Conservation (phyloP, 2,329 filamentous ascomycete genomes). For the Colletotrichum sp. region DNA sequence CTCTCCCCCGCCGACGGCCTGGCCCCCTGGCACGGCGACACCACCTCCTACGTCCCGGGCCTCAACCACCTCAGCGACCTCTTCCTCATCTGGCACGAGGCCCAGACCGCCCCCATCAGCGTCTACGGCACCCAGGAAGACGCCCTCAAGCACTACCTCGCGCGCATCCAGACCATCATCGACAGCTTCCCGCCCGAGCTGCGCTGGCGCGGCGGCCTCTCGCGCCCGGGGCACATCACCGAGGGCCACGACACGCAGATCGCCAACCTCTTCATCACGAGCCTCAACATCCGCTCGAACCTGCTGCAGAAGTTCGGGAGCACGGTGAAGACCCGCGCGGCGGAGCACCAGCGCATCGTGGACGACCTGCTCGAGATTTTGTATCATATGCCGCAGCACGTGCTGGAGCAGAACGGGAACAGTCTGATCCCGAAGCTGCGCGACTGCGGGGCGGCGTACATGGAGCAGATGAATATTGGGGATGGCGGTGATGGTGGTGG, state of each 20-base stretch:
- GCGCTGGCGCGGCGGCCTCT: slow-evolving; percentile 39
- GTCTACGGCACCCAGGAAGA: slow-evolving; percentile 7
- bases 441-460: slow-evolving; percentile 38
- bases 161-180: slow-evolving; percentile 30
- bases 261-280: slow-evolving; percentile 41
- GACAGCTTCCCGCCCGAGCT: slow-evolving; percentile 36
- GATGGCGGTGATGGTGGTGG: not conserved
- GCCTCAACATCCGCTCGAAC: slow-evolving; percentile 39
- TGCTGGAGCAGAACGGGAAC: slow-evolving; percentile 37
- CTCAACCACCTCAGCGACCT: slow-evolving; percentile 36
- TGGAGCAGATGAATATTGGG: slow-evolving; percentile 26
- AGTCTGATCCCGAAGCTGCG: slow-evolving; percentile 40
- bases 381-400: slow-evolving; percentile 34
- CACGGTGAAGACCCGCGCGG: not conserved
- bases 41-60: slow-evolving; percentile 34
- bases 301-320: slow-evolving; percentile 35
- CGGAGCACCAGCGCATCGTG: slow-evolving; percentile 34
- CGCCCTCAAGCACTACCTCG: slow-evolving; percentile 19
- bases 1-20: slow-evolving; percentile 6
- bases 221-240: slow-evolving; percentile 30
- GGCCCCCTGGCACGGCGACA: slow-evolving; percentile 35
- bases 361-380: slow-evolving; percentile 40
- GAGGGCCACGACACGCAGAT: slow-evolving; percentile 40
- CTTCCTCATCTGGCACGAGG: slow-evolving; percentile 37
- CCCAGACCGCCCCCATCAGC: slow-evolving; percentile 22